Conservation (phyloP, 371 early-diverging fungal genomes). For the Mucor plumbeus region DNA sequence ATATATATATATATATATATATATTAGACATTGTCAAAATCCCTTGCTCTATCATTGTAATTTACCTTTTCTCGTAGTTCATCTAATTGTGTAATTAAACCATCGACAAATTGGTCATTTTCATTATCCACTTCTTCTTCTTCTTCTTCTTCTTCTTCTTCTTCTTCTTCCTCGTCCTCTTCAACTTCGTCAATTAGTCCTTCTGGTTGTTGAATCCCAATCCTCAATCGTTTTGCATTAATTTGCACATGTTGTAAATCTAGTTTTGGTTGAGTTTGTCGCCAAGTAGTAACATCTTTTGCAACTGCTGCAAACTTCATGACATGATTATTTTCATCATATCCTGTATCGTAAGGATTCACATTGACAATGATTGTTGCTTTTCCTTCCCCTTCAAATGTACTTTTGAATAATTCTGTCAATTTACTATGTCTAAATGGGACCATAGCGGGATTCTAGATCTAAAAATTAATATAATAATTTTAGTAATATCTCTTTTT, state of each 20-base stretch:
- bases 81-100: conserved; percentile 43
- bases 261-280: conserved; percentile 43
- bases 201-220: not conserved
- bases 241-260: conserved; percentile 32
- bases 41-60: not conserved
- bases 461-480: too few species aligned
- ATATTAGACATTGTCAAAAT: not conserved
- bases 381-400: conserved; percentile 70
- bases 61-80: conserved; percentile 58
- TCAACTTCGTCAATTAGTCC: conserved; percentile 18
- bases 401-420: conserved; percentile 72
- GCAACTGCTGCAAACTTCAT: conserved; percentile 75
- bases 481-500: not conserved
- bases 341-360: conserved; percentile 67
- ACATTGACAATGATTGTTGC: conserved; percentile 72
- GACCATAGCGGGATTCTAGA: conserved; percentile 45
- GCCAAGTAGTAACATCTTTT: conserved; percentile 59
- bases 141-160: conserved; percentile 40
- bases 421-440: conserved; percentile 76
- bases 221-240: not conserved
- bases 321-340: conserved; percentile 64
- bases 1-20: too few species aligned
- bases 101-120: conserved; percentile 45
- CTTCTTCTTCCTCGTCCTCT: conserved; percentile 35
- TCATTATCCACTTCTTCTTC: conserved; percentile 48